Evolutionary conservation across 345 rosid genomes (phyloP).

Genomic region (Eucalyptus brandiana): DNA sequence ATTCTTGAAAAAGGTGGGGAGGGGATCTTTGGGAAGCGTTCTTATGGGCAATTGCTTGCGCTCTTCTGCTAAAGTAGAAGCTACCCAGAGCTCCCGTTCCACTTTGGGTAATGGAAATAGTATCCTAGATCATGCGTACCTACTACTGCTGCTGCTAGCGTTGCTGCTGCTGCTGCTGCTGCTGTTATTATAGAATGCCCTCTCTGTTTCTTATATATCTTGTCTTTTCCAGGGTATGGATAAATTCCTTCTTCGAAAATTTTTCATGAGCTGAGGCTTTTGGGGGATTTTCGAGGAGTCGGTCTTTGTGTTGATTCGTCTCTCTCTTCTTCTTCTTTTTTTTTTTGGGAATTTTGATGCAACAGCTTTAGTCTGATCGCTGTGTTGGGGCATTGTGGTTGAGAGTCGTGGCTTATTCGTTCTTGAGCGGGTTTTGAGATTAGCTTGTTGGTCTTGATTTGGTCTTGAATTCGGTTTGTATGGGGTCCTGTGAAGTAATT

Average conservation of each 20-base stretch:
- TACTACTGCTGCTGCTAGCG: not conserved
- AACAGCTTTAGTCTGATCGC: not conserved
- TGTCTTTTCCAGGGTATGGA: not conserved
- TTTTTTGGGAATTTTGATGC: not conserved
- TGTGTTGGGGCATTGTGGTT: not conserved
- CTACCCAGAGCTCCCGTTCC: constrained; percentile 33
- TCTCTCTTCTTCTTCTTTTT: not conserved
- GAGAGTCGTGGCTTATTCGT: not conserved
- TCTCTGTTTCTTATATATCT: not conserved
- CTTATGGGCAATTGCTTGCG: constrained; percentile 68
- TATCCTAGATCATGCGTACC: not conserved
- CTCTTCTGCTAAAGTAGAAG: constrained; percentile 60
- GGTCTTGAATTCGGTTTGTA: not conserved
- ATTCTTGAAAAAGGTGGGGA: not conserved
- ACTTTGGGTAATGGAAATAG: constrained; percentile 35
- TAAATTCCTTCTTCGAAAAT: not conserved
- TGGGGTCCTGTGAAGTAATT: not conserved
- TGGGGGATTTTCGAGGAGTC: not conserved
- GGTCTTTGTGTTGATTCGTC: not conserved
- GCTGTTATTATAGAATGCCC: not conserved
- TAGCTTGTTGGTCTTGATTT: not conserved
- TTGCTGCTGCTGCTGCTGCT: not conserved
- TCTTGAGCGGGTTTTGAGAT: not conserved
- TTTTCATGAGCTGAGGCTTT: not conserved
- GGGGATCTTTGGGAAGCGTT: not conserved